These are phyloP conservation scores for Termitomyces sp. DNA, from an alignment of 768 basidiomycete genomes.

Conservation along the genomic window DNA sequence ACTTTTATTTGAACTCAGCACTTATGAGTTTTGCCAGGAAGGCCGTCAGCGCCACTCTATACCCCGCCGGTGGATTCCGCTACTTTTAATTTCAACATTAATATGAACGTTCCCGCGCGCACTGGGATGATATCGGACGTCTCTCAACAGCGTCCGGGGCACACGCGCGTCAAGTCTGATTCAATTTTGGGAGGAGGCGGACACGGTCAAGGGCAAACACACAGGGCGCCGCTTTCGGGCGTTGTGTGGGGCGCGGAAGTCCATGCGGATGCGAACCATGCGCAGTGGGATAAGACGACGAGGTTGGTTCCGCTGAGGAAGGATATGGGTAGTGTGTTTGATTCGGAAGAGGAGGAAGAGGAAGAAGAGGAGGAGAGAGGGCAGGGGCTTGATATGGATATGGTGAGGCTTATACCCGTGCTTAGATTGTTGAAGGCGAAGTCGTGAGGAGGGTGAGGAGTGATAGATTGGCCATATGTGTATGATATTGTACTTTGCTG, in stretches of 20 bases:
- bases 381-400: constrained; percentile 5
- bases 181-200: too few relatives aligned
- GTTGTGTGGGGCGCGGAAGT: neutral
- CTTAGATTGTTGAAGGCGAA: neutral
- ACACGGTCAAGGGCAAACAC: neutral
- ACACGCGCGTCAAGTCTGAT: neutral
- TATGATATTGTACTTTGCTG: too few relatives aligned
- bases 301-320: constrained; percentile 9
- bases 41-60: neutral
- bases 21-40: constrained; percentile 4
- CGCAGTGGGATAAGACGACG: neutral
- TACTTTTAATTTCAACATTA: neutral
- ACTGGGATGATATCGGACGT: neutral
- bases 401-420: constrained; percentile 3
- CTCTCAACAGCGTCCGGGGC: neutral
- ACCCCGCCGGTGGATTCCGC: neutral
- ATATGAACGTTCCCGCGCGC: neutral
- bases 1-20: neutral
- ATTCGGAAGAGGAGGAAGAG: neutral
- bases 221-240: neutral
- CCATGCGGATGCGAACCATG: neutral
- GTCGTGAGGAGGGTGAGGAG: neutral
- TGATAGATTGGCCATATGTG: too few relatives aligned
- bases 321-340: neutral
- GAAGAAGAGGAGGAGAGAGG: neutral